Percentiles rank a stretch among this genome's conserved stretches.
Conservation (phyloP, 2,329 filamentous ascomycete genomes). For the Triangularia setosa region DNA sequence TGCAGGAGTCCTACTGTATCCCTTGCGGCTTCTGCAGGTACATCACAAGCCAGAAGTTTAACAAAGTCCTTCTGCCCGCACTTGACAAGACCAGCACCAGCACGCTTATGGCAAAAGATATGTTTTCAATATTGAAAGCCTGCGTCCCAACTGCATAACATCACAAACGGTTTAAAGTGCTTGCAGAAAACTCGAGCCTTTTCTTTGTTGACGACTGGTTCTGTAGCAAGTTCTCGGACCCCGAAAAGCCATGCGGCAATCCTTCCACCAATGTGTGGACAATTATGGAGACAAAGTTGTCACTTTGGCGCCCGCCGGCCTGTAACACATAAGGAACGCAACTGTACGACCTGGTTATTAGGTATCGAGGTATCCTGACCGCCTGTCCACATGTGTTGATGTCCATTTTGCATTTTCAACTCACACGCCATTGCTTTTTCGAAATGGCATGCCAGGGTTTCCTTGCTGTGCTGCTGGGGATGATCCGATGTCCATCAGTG, state of each 20-base stretch:
- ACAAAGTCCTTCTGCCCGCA: neutral
- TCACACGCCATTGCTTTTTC: neutral
- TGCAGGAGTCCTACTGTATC: neutral
- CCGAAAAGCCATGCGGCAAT: neutral
- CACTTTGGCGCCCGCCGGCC: neutral
- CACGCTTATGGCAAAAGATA: neutral
- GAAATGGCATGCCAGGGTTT: neutral
- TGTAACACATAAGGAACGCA: neutral
- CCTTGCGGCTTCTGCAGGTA: constrained; percentile 5
- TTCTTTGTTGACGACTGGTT: neutral
- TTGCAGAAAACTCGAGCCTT: neutral
- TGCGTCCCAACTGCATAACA: neutral
- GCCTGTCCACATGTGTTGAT: neutral
- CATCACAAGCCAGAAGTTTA: neutral
- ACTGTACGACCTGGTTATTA: neutral
- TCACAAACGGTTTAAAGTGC: neutral
- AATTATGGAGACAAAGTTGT: neutral
- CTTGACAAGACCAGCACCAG: neutral
- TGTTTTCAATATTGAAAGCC: neutral
- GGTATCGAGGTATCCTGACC: neutral
- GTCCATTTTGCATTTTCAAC: neutral
- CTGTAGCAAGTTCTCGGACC: neutral
- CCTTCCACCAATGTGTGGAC: too few species aligned
- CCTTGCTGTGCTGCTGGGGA: neutral
- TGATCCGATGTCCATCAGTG: neutral